Evolutionary conservation across 495 filamentous ascomycete species (phyloP), one percentile per base, ranked within the genome.

Genomic region (Penicillium waksmanii): DNA sequence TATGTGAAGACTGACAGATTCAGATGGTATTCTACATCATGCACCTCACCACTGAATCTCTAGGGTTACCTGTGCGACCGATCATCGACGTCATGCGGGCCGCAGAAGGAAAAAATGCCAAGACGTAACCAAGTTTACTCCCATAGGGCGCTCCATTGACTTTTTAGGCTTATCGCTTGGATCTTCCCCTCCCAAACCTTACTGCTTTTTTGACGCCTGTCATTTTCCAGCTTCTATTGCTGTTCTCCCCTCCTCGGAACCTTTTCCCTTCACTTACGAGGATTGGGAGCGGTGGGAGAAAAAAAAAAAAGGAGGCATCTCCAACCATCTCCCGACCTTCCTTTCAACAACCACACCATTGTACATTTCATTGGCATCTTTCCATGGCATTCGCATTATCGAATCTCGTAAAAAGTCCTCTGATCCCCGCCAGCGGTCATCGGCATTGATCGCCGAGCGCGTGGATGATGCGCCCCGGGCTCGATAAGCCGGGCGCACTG

Each of bases 401-500:
- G 43, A 31, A 31, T 31, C 27, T 23, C 34, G 5, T 36, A 47
- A 19, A 31, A 57, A 51, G 6, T 46, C 40, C 34, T 46, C 62
- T 54, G 48, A 56, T 35, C 25, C 27, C 27, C 50, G 31, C 42
- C 21, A 60, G 46, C 15, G 51, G 53, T 34, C 55, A 44, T 50
- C 60, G 47, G 54, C 36, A 35, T 15, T 38, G 44, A 50, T 40
- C 56, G 59, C 55, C 51, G 56, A 61, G n/a, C 13, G 53, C 52
- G 53, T 62, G 46, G 67, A 76, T 61, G 55, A 79, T 79, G 76
- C 70, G 75, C 60, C 72, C 73, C 56, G 74, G 74, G 27, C 57
- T 79, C 36, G 67, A 66, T 47, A 76, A 72, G 67, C 68, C 75
- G 55, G 70, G 72, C 62, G 73, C 75, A 42, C 69, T 78, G 53